Evolutionary conservation across 768 basidiomycete genomes (phyloP), one percentile per base, ranked within the genome.

Genomic region (Trametes coccinea): DNA sequence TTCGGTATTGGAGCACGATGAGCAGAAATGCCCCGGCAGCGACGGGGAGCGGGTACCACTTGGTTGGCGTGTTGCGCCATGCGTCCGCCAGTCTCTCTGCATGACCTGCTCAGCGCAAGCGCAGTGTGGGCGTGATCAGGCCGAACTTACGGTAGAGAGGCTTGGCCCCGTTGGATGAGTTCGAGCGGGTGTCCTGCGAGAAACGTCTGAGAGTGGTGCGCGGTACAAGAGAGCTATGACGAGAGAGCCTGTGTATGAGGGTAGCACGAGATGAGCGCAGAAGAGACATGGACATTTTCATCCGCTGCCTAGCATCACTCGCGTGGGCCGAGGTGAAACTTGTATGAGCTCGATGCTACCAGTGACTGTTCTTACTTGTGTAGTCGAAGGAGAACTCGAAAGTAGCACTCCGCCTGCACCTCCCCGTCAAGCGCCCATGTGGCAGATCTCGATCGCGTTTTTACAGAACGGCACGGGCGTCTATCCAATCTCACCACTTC

Each of bases 1-100:
- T 83, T 56, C 89, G 82, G 69, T 88, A 93, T 69, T 92, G 88
- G 11, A 93, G 78, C 51, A 83, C 82, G 64, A 92, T 84, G 37
- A 96, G 87, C 33, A 96, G 82, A n/a, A 94, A 79, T 2, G 93
- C 93, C 40, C 94, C 94, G 31, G 95, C 89, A 10, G 92, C 93
- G 58, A 96, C 76, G 14, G 95, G 95, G 47, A 98, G 82, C 9
- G 95, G 95, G 67, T 95, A 96, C 95, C 95, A 98, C 74, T 87
- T 92, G 39, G 91, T 95, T 0, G 93, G 93, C 0, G 95, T 95
- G 69, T 87, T 79, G 5, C 82, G 87, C 92, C 92, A 94, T 30
- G 92, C 91, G 61, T 82, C 80, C 31, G 89, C 78, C 6, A 95
- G 74, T 71, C 81, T 84, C 45, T 82, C 90, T 88, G 72, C 5